A percentile compares a stretch with the other conserved stretches of the same genome.
phyloP scores from a whole-genome alignment of 306 rosid genomes.

The Dryas alaskensis region DNA sequence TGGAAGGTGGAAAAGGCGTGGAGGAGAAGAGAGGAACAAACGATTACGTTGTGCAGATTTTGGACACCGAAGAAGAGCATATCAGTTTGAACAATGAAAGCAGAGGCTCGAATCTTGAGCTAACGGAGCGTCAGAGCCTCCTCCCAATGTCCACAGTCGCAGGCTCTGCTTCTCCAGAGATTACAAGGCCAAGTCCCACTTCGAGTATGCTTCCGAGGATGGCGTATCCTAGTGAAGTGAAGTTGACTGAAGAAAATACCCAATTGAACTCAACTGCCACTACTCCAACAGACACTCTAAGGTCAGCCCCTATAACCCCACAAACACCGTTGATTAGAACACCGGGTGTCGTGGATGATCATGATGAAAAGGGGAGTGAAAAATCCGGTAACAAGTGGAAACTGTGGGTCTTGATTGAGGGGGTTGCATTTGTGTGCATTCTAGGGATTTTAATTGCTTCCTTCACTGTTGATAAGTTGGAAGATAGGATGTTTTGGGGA shows the following conservation, averaged over 20 bases:
- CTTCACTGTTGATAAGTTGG: constrained; percentile 36
- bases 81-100: neutral
- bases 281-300: constrained; percentile 30
- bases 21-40: constrained; percentile 41
- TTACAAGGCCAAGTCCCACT: constrained; percentile 13
- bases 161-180: constrained; percentile 30
- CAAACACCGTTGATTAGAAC: constrained; percentile 49
- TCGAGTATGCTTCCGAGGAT: constrained; percentile 37
- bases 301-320: constrained; percentile 42
- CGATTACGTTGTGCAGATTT: constrained; percentile 56
- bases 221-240: constrained; percentile 20
- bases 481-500: constrained; percentile 41
- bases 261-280: constrained; percentile 15
- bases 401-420: constrained; percentile 32
- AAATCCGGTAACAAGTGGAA: constrained; percentile 42
- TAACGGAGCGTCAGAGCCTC: constrained; percentile 29
- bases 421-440: constrained; percentile 43
- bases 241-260: constrained; percentile 28
- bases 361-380: constrained; percentile 53
- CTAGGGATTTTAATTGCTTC: constrained; percentile 45
- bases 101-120: constrained; percentile 31
- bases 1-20: constrained; percentile 29
- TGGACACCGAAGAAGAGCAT: constrained; percentile 2
- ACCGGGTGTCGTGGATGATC: constrained; percentile 47
- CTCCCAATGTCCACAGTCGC: constrained; percentile 4